Evolutionary conservation across 2,329 filamentous ascomycete species (phyloP), one percentile per base, ranked within the genome.

Genomic region (Aureobasidium sp.): DNA sequence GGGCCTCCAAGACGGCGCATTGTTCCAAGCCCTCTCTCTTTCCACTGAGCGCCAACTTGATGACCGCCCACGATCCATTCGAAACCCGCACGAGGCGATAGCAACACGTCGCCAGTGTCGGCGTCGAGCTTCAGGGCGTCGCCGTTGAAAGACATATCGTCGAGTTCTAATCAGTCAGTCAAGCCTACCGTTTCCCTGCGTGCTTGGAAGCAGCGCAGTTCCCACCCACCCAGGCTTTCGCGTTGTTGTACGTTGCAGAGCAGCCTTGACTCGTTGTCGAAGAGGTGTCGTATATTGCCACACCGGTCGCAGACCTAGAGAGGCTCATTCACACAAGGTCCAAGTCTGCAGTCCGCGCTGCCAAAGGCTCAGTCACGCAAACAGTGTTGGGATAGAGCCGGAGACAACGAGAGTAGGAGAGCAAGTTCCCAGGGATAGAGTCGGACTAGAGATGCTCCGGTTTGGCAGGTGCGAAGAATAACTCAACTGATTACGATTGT

Each of bases 221-320:
- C 57, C 57, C 57, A 45, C 57, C 57, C 57, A 17, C 57, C 57
- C 57, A 59, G 57, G 57, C 57, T 59, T 59, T 49, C 17, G 29
- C 51, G 42, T 46, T 47, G 27, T 37, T 27, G 37, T 11, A 8
- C 4, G 6, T 19, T 47, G 29, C 31, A 27, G 57, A 59, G 54
- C 42, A 57, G 54, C 54, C 54, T 57, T 57, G 42, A 47, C 54
- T 57, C 54, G 29, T 19, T 29, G 15, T 15, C 27, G 38, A 15
- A 8, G 15, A 33, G 9, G 37, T 29, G 17, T n/a, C 21, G 31
- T 17, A 50, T 35, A 8, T n/a, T 15, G 38, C 37, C 51, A n/a
- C 37, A 17, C 23, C 11, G n/a, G 15, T 27, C 8, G n/a, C 25
- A 35, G 10, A 53, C 7, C 38, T 11, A 55, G 51, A 45, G 9